Evolutionary conservation across 352 stramenopile species (phyloP).

Genomic region (Pelagophyceae sp.): DNA sequence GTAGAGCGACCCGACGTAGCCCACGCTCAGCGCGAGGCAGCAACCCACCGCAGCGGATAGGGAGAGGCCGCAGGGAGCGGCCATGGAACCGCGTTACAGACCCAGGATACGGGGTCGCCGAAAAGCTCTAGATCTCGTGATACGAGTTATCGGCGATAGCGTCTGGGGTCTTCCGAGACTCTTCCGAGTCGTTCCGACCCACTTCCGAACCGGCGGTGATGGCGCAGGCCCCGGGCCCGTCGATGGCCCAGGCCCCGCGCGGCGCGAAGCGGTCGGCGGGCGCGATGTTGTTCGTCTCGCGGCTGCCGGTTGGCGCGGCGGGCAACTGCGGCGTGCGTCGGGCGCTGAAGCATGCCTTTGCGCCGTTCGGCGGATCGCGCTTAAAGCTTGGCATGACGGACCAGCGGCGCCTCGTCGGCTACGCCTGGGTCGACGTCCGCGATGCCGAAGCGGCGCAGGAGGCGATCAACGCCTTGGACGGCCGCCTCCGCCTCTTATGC

Average conservation of each 20-base stretch:
- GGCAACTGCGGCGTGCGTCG: neutral
- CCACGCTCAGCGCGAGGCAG: slow-evolving; percentile 63
- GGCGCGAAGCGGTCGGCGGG: too few species aligned
- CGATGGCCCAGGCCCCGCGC: too few species aligned
- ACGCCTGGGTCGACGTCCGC: neutral
- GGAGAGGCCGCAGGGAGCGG: too few species aligned
- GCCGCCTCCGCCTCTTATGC: neutral
- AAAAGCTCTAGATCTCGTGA: too few species aligned
- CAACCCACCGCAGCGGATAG: slow-evolving; percentile 27
- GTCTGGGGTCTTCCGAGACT: too few species aligned
- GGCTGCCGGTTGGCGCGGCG: neutral
- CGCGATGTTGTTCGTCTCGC: neutral
- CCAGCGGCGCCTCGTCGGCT: neutral
- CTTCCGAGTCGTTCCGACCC: too few species aligned
- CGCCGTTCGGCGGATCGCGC: neutral
- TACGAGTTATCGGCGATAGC: too few species aligned
- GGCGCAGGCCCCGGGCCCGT: too few species aligned
- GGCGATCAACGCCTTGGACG: neutral
- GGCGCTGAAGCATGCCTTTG: neutral
- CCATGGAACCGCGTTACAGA: too few species aligned
- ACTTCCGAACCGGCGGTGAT: too few species aligned
- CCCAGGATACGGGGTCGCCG: too few species aligned
- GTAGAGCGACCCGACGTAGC: slow-evolving; percentile 72
- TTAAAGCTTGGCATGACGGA: neutral
- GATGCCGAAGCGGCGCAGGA: neutral